Conservation (phyloP, 768 basidiomycete genomes). For the Boletus rubescentipes region DNA sequence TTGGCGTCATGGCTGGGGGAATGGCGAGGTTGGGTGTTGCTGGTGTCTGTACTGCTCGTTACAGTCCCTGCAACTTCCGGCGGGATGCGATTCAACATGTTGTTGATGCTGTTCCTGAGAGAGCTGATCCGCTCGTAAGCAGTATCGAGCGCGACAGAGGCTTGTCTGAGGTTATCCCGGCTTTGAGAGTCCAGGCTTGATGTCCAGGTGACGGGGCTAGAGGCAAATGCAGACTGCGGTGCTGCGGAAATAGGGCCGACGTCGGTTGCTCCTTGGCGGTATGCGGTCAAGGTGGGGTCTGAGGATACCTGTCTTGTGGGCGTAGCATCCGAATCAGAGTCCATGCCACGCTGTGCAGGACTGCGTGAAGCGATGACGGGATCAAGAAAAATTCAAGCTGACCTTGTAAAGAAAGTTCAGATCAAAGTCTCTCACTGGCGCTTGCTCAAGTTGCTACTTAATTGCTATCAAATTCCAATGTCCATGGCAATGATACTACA, state of each 20-base stretch:
- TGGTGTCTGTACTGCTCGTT: slow-evolving; percentile 2
- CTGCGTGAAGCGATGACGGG: neutral
- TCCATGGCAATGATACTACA: slow-evolving; percentile 10
- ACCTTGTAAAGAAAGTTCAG: neutral
- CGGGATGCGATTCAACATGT: slow-evolving; percentile 40
- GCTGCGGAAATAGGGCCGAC: neutral
- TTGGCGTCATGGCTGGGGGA: slow-evolving; percentile 18
- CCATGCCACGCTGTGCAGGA: slow-evolving; percentile 18
- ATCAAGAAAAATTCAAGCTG: neutral
- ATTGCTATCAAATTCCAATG: neutral
- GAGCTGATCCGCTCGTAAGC: slow-evolving; percentile 56
- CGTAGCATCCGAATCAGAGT: slow-evolving; percentile 12
- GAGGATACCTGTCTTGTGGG: slow-evolving; percentile 11
- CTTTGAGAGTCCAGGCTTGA: slow-evolving; percentile 23
- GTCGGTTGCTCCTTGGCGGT: slow-evolving; percentile 15
- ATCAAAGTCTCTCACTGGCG: neutral
- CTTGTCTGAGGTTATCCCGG: slow-evolving; percentile 44
- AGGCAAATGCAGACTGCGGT: slow-evolving; percentile 5
- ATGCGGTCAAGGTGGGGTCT: slow-evolving; percentile 12
- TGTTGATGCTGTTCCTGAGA: slow-evolving; percentile 50
- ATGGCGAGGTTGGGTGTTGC: slow-evolving; percentile 8
- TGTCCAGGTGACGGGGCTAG: slow-evolving; percentile 14
- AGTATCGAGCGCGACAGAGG: slow-evolving; percentile 53
- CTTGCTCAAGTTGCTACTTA: neutral
- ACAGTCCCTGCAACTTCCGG: slow-evolving; percentile 29